A percentile compares a stretch with the other conserved stretches of the same genome.
phyloP scores from a whole-genome alignment of 495 filamentous ascomycete species.

The Margaritispora aquatica region DNA sequence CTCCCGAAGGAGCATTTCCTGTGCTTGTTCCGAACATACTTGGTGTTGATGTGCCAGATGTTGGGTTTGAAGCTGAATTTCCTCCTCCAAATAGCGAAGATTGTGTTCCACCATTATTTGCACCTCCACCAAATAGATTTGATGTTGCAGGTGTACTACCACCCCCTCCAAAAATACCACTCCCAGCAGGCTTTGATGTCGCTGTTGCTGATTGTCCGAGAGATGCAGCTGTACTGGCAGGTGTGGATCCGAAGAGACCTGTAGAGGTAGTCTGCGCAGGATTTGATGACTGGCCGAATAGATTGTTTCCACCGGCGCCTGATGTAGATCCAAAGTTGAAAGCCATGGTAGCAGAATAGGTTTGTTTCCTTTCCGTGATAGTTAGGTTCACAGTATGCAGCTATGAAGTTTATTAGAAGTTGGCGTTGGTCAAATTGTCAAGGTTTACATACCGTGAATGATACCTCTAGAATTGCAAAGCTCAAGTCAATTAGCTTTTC shows the following conservation, averaged over 20 bases:
- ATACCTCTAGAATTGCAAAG: background rate
- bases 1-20: conserved; percentile 11
- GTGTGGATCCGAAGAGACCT: conserved; percentile 45
- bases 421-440: background rate
- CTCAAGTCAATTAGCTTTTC: background rate
- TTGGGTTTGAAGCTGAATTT: conserved; percentile 16
- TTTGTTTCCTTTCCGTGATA: too few species aligned
- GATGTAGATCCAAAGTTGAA: conserved; percentile 20
- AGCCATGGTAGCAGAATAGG: background rate
- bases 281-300: conserved; percentile 7
- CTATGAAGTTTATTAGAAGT: too few species aligned
- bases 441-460: background rate
- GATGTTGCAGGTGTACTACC: conserved; percentile 12
- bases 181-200: conserved; percentile 27
- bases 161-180: conserved; percentile 44
- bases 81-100: conserved; percentile 30
- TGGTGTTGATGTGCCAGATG: conserved; percentile 17
- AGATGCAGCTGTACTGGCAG: conserved; percentile 25
- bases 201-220: conserved; percentile 5
- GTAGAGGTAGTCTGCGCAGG: conserved; percentile 29
- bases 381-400: too few species aligned
- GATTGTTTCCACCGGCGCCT: conserved; percentile 30
- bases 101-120: conserved; percentile 28
- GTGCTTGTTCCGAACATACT: conserved; percentile 19
- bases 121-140: conserved; percentile 8